Evolutionary conservation across 2,329 filamentous ascomycete species (phyloP), one percentile per base, ranked within the genome.

Genomic region (Calonectria multiphialidica): DNA sequence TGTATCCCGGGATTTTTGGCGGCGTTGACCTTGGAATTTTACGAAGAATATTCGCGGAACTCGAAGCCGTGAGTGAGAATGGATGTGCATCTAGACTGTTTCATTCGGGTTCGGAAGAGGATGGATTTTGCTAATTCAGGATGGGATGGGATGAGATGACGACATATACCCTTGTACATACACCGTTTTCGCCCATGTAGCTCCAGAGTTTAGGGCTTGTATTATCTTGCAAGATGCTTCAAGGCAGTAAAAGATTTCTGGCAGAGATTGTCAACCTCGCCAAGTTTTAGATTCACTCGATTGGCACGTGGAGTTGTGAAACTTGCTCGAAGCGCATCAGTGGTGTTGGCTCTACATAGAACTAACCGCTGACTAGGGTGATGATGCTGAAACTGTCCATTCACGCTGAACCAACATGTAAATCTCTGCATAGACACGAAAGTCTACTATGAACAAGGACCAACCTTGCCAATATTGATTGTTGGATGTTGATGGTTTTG

Each of bases 1-100:
- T 96, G 96, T 82, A 97, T 98, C 74, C 96, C 96, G 5, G 96
- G 96, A 68, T 98, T 98, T 82, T 84, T 98, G 75, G 95, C 96
- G 40, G 96, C 96, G 18, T 88, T 98, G 85, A 98, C 96, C 45
- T 84, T 98, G 80, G 96, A 98, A 85, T 98, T 98, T 85, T 98
- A 94, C 82, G 96, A 98, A 79, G 91, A 93, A 85, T 84, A 89
- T 70, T 78, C 77, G 21, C 76, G 71, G 45, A 75, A 74, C 7
- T 70, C 79, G 6, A 78, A 74, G 74, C 70, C 23, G 28, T 45
- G 23, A 16, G 57, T 23, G 62, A 25, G 40, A 23, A 45, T 53
- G 59, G 30, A 40, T 28, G 33, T 28, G 21, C 53, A 59, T 40
- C 53, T 42, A 59, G 53, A 59, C 53, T 59, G 53, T 59, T 59